phyloP scores from a whole-genome alignment of 2,329 filamentous ascomycete species.

The Colletotrichum liriopes region DNA sequence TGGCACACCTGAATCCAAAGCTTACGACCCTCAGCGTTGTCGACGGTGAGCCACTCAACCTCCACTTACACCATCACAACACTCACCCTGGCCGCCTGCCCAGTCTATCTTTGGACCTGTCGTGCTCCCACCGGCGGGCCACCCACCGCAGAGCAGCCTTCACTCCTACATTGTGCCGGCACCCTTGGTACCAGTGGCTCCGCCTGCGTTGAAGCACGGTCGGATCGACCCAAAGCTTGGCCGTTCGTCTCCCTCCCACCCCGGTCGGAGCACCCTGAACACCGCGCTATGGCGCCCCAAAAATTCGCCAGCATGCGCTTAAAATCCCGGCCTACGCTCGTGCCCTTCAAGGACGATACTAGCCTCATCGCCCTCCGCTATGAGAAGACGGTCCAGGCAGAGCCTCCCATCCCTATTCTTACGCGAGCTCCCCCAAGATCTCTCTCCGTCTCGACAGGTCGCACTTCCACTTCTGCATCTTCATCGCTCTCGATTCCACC shows the following conservation, averaged over 20 bases:
- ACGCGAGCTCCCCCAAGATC: slow-evolving; percentile 59
- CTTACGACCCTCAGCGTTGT: slow-evolving; percentile 9
- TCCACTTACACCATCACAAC: slow-evolving; percentile 34
- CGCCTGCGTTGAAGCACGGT: slow-evolving; percentile 30
- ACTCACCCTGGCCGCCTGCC: slow-evolving; percentile 26
- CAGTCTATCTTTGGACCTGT: slow-evolving; percentile 18
- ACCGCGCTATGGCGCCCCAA: slow-evolving; percentile 54
- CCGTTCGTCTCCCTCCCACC: neutral
- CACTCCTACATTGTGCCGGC: slow-evolving; percentile 9
- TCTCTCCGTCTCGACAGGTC: slow-evolving; percentile 36
- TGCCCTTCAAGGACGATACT: slow-evolving; percentile 64
- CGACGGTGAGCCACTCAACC: slow-evolving; percentile 27
- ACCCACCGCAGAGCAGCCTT: slow-evolving; percentile 20
- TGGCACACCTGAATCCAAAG: slow-evolving; percentile 38
- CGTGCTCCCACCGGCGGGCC: slow-evolving; percentile 17
- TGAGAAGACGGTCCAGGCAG: slow-evolving; percentile 72
- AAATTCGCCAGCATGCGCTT: slow-evolving; percentile 62
- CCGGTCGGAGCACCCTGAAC: slow-evolving; percentile 26
- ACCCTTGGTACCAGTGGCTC: slow-evolving; percentile 7
- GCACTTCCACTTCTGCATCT: slow-evolving; percentile 35
- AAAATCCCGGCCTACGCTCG: slow-evolving; percentile 56
- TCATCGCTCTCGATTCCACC: slow-evolving; percentile 41
- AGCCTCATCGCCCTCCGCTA: slow-evolving; percentile 71
- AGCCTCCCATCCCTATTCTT: slow-evolving; percentile 70
- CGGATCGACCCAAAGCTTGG: slow-evolving; percentile 26